Evolutionary conservation across 2,329 filamentous ascomycete species (phyloP).

Genomic region (Aquanectria penicillioides): DNA sequence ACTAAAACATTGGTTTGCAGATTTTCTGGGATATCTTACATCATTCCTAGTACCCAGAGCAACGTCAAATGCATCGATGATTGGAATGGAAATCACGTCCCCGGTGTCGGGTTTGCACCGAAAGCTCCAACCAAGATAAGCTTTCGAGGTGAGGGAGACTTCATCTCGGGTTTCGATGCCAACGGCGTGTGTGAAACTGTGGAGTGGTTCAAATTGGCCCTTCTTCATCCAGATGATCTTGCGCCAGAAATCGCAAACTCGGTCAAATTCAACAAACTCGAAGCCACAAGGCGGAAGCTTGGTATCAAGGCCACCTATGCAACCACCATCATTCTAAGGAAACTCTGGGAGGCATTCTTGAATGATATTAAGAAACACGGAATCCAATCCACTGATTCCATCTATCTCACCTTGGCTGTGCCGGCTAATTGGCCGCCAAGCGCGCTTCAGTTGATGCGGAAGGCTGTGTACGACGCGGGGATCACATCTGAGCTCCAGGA

Average conservation of each 20-base stretch:
- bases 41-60: not conserved
- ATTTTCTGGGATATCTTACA: not conserved
- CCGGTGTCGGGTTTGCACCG: no score
- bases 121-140: not conserved
- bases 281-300: fast-evolving
- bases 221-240: not conserved
- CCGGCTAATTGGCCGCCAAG: not conserved
- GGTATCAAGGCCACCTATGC: not conserved
- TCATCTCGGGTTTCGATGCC: not conserved
- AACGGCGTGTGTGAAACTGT: not conserved
- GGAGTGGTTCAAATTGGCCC: slow-evolving; percentile 13
- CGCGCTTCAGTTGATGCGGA: not conserved
- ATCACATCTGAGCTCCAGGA: no score
- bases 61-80: not conserved
- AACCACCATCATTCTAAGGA: not conserved
- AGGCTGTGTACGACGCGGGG: not conserved
- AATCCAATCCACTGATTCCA: not conserved
- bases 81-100: not conserved
- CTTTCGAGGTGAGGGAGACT: not conserved
- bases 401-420: not conserved
- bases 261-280: not conserved
- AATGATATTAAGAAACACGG: not conserved
- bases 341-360: not conserved
- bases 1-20: not conserved
- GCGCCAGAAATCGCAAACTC: not conserved